Percentiles rank a stretch among this genome's conserved stretches.
These are phyloP conservation scores for Penicillium atrosanguineum DNA, from an alignment of 495 filamentous ascomycete species.

Conservation along the genomic window DNA sequence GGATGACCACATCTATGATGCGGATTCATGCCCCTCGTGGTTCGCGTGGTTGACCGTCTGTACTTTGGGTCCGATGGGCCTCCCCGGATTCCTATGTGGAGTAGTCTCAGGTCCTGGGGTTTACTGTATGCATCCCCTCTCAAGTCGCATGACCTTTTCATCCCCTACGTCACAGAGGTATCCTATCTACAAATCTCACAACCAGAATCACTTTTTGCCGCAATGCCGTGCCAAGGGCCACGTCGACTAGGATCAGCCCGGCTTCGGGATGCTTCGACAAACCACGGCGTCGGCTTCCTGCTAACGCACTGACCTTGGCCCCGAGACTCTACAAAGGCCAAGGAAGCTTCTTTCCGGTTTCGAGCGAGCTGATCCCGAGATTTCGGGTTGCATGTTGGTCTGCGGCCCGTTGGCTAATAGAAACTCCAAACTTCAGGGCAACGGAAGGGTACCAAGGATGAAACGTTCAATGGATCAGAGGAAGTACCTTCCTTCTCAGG, in stretches of 20 bases:
- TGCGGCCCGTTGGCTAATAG: constrained; percentile 3
- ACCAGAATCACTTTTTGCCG: neutral
- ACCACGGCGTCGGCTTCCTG: constrained; percentile 14
- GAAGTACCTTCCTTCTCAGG: neutral
- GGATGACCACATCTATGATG: constrained; percentile 13
- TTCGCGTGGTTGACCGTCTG: constrained; percentile 4
- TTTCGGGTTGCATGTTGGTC: neutral
- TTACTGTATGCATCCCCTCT: neutral
- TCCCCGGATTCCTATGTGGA: constrained; percentile 17
- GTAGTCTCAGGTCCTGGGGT: neutral
- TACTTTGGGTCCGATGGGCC: constrained; percentile 10
- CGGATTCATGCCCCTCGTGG: neutral
- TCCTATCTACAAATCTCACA: neutral
- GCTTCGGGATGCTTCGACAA: constrained; percentile 3
- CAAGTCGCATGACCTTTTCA: neutral
- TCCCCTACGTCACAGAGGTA: neutral
- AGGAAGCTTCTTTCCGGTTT: neutral
- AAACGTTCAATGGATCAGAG: neutral
- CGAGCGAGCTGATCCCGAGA: neutral
- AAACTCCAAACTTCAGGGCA: neutral
- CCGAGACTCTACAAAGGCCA: neutral
- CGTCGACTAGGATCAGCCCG: constrained; percentile 12
- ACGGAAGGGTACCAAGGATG: neutral
- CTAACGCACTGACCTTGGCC: neutral
- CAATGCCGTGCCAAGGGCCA: constrained; percentile 4